A percentile compares a stretch with the other conserved stretches of the same genome.
Conservation (phyloP, 2,329 filamentous ascomycete species). For the Bipolaris victoriae region DNA sequence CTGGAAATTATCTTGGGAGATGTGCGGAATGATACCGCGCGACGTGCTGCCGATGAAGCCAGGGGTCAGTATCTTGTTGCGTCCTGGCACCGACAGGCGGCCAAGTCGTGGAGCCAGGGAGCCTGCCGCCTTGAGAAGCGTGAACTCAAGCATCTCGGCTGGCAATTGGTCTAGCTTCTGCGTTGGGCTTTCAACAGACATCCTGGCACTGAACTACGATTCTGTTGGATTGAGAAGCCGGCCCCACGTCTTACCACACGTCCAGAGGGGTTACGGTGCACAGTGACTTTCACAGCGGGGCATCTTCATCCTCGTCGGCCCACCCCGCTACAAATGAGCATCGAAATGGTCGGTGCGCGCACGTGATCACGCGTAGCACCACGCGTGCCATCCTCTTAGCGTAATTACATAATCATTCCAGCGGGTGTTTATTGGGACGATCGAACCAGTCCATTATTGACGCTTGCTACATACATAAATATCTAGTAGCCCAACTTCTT, state of each 20-base stretch:
- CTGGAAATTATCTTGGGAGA: constrained; percentile 81
- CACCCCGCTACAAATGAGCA: constrained; percentile 3
- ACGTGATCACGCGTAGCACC: constrained; percentile 20
- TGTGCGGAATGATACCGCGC: constrained; percentile 82
- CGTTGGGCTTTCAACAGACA: constrained; percentile 13
- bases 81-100: constrained; percentile 65
- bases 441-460: no score
- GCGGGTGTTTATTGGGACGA: no score
- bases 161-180: constrained; percentile 35
- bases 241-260: not conserved
- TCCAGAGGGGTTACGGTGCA: not conserved
- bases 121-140: constrained; percentile 48
- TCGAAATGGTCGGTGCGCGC: constrained; percentile 14
- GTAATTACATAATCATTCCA: not conserved
- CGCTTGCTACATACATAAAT: not conserved
- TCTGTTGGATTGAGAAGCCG: not conserved
- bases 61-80: constrained; percentile 77
- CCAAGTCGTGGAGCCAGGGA: constrained; percentile 68
- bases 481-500: constrained; percentile 30
- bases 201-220: constrained; percentile 1
- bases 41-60: constrained; percentile 82
- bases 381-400: not conserved
- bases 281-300: constrained; percentile 12
- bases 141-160: constrained; percentile 54
- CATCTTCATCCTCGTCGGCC: not conserved